Conservation (phyloP, 805 yeast genomes). For the Starmerella bombicola region DNA sequence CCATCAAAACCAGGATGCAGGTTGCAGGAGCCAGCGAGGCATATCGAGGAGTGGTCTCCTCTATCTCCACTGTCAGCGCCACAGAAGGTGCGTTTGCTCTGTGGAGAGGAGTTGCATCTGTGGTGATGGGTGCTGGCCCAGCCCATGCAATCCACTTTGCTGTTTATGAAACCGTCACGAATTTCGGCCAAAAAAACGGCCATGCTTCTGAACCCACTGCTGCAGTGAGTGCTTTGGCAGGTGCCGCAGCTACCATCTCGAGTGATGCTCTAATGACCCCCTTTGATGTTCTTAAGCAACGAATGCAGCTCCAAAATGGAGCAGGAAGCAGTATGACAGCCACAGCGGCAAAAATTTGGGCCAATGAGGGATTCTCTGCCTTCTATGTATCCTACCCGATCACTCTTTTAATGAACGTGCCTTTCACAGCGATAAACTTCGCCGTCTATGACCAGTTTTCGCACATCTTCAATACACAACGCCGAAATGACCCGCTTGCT, state of each 20-base stretch:
- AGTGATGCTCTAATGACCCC: conserved; percentile 97
- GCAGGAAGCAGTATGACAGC: conserved; percentile 23
- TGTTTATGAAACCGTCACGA: conserved; percentile 77
- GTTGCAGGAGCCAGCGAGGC: conserved; percentile 30
- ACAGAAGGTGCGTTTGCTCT: conserved; percentile 78
- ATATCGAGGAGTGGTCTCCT: conserved; percentile 41
- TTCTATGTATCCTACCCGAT: conserved; percentile 91
- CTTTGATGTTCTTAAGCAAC: conserved; percentile 85
- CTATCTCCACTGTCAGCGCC: conserved; percentile 65
- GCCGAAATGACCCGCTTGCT: conserved; percentile 68
- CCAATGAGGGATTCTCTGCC: conserved; percentile 42
- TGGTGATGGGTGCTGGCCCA: conserved; percentile 95
- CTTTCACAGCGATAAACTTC: conserved; percentile 89
- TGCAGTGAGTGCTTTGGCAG: conserved; percentile 66
- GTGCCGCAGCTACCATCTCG: conserved; percentile 83
- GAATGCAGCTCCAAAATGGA: conserved; percentile 55
- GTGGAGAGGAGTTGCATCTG: conserved; percentile 90
- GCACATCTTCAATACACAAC: conserved; percentile 62
- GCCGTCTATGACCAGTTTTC: conserved; percentile 80
- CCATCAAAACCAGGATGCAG: conserved; percentile 94
- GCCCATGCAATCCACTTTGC: conserved; percentile 95
- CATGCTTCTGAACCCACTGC: conserved; percentile 54
- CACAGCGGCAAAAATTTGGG: conserved; percentile 27
- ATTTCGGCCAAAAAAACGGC: conserved; percentile 35
- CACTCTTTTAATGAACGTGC: conserved; percentile 79